phyloP scores from a whole-genome alignment of 805 yeast genomes.

The Wickerhamiella qilinensis region DNA sequence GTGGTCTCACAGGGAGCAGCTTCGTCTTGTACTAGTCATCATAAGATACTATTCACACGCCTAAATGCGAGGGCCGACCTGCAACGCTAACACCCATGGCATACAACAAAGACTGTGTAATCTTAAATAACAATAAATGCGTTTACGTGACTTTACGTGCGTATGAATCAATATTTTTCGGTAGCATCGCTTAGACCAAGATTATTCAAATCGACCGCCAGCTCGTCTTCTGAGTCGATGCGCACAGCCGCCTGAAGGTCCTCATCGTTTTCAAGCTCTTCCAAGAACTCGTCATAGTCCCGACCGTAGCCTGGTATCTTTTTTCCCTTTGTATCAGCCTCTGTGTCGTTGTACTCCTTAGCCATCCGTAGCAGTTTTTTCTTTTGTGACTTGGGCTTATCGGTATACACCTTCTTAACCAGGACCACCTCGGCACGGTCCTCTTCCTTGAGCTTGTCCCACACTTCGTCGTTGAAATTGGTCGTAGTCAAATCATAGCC shows the following conservation, averaged over 20 bases:
- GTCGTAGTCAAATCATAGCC: conserved; percentile 79
- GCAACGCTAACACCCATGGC: too few species aligned
- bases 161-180: not conserved
- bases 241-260: conserved; percentile 55
- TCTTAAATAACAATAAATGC: not conserved
- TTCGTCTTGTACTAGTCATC: too few species aligned
- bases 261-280: conserved; percentile 79
- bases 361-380: conserved; percentile 97
- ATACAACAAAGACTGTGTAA: too few species aligned
- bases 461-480: conserved; percentile 45
- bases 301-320: conserved; percentile 26
- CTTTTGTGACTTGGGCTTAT: conserved; percentile 65
- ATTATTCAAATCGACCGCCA: not conserved
- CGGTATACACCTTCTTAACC: conserved; percentile 78
- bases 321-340: conserved; percentile 68
- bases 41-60: too few species aligned
- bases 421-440: conserved; percentile 59
- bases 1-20: too few species aligned
- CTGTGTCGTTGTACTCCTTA: conserved; percentile 78
- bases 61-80: too few species aligned
- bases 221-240: not conserved
- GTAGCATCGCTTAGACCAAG: not conserved
- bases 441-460: conserved; percentile 26
- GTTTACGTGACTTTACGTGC: not conserved
- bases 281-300: conserved; percentile 74